Evolutionary conservation across 805 yeast genomes (phyloP), one percentile per base, ranked within the genome.

Genomic region (Dipodascus geniculatus): DNA sequence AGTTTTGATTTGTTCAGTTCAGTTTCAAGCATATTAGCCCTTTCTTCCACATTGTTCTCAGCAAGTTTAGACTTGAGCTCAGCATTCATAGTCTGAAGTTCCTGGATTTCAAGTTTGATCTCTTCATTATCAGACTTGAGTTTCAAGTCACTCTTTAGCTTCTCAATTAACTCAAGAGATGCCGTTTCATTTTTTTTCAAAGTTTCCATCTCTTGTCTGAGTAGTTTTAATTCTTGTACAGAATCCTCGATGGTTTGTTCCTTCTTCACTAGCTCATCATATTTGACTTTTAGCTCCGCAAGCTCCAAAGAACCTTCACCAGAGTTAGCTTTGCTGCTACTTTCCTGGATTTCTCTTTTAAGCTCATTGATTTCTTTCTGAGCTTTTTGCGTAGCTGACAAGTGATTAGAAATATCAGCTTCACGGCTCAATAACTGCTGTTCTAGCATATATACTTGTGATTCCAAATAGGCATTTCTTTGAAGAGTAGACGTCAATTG

Each of bases 301-400:
- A 38, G 14, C 14, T 38, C 20, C n/a, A n/a, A n/a, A 38, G 44
- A 3, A 38, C 20, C 44, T 28, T 28, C 14, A 8, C 14, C 35
- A 28, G 14, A 8, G 35, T 8, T 28, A 28, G 35, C 14, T 28
- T 28, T 28, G 14, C 14, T 28, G 14, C 8, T 8, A 28, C 35
- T 28, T 28, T 28, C 35, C 14, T 28, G n/a, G n/a, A n/a, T n/a
- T n/a, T n/a, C n/a, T n/a, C n/a, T 51, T 50, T 58, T 23, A 64
- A 54, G 6, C 55, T 56, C 9, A 50, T 53, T 28, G 59, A 59
- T 31, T 55, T 42, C 9, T 11, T 52, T 17, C 53, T 42, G 3
- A 51, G 52, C 22, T 44, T 48, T 33, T 54, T 51, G 48, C 55
- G 58, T 2, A 52, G 52, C 24, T 24, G 52, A n/a, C 33, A 23